phyloP scores from a whole-genome alignment of 2,329 filamentous ascomycete genomes.

The Aspergillus novofumigatus region DNA sequence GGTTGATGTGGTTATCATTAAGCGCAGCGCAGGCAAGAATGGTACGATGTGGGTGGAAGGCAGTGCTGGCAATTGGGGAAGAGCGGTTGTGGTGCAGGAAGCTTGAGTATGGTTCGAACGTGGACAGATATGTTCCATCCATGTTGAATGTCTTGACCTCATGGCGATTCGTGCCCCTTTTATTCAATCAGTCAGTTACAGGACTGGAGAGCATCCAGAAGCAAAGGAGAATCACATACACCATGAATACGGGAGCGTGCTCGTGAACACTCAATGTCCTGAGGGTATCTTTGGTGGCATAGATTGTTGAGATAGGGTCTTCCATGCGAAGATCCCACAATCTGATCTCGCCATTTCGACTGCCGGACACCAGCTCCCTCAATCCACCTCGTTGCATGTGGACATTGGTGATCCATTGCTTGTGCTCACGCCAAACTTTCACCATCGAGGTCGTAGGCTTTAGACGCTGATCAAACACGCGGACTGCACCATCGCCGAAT shows the following conservation, averaged over 20 bases:
- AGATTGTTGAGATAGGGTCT: constrained; percentile 66
- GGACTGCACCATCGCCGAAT: constrained; percentile 90
- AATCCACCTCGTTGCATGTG: constrained; percentile 96
- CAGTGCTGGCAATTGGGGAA: constrained; percentile 78
- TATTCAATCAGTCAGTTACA: constrained; percentile 10
- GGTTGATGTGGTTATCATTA: constrained; percentile 84
- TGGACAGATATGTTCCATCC: constrained; percentile 72
- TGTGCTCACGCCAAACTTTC: constrained; percentile 93
- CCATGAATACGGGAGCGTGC: constrained; percentile 90
- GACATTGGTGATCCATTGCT: constrained; percentile 91
- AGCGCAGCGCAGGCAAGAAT: constrained; percentile 82
- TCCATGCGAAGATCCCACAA: constrained; percentile 96
- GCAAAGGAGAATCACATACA: constrained; percentile 55
- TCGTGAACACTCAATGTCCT: constrained; percentile 90
- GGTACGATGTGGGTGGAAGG: constrained; percentile 93
- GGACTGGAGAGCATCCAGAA: background rate
- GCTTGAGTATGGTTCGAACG: constrained; percentile 83
- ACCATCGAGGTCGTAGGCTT: constrained; percentile 88
- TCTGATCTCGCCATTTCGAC: constrained; percentile 87
- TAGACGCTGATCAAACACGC: constrained; percentile 86
- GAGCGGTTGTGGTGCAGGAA: constrained; percentile 78
- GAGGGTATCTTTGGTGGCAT: constrained; percentile 71
- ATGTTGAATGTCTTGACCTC: constrained; percentile 91
- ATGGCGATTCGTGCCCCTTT: constrained; percentile 80
- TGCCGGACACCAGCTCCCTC: constrained; percentile 84